Evolutionary conservation across 495 filamentous ascomycete species (phyloP).

Genomic region (Lichina pygmaea): DNA sequence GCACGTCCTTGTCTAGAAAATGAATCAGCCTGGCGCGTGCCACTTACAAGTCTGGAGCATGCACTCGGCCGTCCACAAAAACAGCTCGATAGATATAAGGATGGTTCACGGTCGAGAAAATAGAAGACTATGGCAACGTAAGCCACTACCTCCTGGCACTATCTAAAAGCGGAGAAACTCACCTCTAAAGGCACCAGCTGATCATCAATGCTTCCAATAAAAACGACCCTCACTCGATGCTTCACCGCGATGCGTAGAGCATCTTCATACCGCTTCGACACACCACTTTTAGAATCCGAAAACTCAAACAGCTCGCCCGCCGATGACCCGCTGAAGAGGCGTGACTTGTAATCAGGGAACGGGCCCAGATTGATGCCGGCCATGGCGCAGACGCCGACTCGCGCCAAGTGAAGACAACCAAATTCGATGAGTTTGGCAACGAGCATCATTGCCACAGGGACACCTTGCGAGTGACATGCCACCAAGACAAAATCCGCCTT

Average conservation of each 20-base stretch:
- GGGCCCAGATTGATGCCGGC: conserved; percentile 86
- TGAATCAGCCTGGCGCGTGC: background rate
- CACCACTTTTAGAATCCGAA: conserved; percentile 44
- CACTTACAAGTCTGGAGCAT: conserved; percentile 68
- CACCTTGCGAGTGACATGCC: conserved; percentile 84
- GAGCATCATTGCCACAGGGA: conserved; percentile 83
- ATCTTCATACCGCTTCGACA: conserved; percentile 57
- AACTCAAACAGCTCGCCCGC: conserved; percentile 89
- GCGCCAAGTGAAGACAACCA: conserved; percentile 39
- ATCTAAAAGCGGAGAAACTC: conserved; percentile 5
- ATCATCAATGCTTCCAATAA: conserved; percentile 84
- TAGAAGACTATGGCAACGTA: conserved; percentile 32
- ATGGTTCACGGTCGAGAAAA: conserved; percentile 57
- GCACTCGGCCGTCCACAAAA: conserved; percentile 80
- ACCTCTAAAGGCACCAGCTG: conserved; percentile 82
- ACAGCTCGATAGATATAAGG: conserved; percentile 83
- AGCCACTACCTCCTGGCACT: background rate
- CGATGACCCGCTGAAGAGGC: conserved; percentile 50
- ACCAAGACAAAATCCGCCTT: conserved; percentile 71
- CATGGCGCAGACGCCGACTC: conserved; percentile 72
- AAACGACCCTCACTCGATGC: conserved; percentile 60
- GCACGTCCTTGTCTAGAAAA: too few species aligned
- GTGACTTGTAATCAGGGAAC: conserved; percentile 62
- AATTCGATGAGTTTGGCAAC: conserved; percentile 67
- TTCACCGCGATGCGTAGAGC: conserved; percentile 42